A percentile compares a stretch with the other conserved stretches of the same genome.
These are phyloP conservation scores for Cucumis sativus DNA, from an alignment of 306 rosid genomes.

Conservation along the genomic window DNA sequence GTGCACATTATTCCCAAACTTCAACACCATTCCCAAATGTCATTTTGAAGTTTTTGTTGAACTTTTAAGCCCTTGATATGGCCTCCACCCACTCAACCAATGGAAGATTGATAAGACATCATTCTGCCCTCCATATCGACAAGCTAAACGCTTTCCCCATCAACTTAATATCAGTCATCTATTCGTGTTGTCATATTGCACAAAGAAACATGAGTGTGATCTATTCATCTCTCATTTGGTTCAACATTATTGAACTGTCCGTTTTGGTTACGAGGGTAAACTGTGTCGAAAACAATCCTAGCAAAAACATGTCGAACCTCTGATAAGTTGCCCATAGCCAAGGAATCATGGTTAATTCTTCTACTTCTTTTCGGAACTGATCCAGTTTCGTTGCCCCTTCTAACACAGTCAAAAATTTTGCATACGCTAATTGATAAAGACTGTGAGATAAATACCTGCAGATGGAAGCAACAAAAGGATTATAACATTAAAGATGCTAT, in stretches of 20 bases:
- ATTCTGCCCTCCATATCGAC: background rate
- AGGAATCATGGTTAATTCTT: constrained; percentile 14
- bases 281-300: constrained; percentile 20
- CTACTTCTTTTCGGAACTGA: constrained; percentile 12
- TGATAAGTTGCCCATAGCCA: constrained; percentile 20
- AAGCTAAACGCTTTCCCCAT: background rate
- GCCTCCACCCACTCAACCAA: background rate
- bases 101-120: background rate
- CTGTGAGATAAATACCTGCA: constrained; percentile 28
- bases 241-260: background rate
- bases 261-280: constrained; percentile 16
- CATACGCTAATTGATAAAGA: constrained; percentile 14
- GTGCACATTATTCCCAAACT: background rate
- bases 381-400: constrained; percentile 12
- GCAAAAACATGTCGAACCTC: constrained; percentile 28
- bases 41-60: background rate
- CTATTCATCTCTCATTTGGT: background rate
- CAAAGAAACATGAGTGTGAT: background rate
- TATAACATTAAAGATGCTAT: background rate
- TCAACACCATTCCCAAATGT: background rate
- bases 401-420: constrained; percentile 20
- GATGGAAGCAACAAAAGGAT: background rate
- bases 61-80: background rate
- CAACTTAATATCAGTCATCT: background rate
- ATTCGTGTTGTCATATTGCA: background rate